Percentiles rank a stretch among this genome's conserved stretches.
phyloP scores from a whole-genome alignment of 331 rosid genomes.

The Phaseolus coccineus region DNA sequence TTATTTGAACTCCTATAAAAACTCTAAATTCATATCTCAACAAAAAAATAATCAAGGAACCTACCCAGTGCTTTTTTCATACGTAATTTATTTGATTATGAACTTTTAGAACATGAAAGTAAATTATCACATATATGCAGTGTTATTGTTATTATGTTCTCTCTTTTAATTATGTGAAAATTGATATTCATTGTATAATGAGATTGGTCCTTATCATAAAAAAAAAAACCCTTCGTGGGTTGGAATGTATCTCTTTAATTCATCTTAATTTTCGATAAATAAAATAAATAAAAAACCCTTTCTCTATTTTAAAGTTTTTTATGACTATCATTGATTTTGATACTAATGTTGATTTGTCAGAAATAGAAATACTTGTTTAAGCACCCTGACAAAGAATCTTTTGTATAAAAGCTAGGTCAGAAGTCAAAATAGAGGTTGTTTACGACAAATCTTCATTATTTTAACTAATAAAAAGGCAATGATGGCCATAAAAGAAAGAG shows the following conservation, averaged over 20 bases:
- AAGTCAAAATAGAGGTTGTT: conserved; percentile 51
- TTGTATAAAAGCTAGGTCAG: conserved; percentile 34
- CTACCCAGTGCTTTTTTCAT: background rate
- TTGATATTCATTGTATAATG: background rate
- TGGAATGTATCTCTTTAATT: too few relatives aligned
- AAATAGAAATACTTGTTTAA: background rate
- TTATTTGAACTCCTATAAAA: background rate
- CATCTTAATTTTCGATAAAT: too few relatives aligned
- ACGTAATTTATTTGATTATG: background rate
- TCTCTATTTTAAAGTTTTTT: background rate
- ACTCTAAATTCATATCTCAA: background rate
- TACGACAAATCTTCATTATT: conserved; percentile 20
- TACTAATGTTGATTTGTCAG: conserved; percentile 5
- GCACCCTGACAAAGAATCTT: conserved; percentile 46
- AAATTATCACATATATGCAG: background rate
- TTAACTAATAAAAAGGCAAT: conserved; percentile 26
- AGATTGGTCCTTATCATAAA: background rate
- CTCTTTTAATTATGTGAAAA: background rate
- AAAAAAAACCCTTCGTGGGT: background rate
- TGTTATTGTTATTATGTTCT: background rate
- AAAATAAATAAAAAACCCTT: too few relatives aligned
- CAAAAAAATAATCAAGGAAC: background rate
- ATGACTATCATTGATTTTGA: background rate
- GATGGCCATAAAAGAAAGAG: conserved; percentile 31
- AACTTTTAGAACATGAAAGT: background rate